Evolutionary conservation across 768 basidiomycete species (phyloP).

Genomic region (Kwoniella dendrophila): DNA sequence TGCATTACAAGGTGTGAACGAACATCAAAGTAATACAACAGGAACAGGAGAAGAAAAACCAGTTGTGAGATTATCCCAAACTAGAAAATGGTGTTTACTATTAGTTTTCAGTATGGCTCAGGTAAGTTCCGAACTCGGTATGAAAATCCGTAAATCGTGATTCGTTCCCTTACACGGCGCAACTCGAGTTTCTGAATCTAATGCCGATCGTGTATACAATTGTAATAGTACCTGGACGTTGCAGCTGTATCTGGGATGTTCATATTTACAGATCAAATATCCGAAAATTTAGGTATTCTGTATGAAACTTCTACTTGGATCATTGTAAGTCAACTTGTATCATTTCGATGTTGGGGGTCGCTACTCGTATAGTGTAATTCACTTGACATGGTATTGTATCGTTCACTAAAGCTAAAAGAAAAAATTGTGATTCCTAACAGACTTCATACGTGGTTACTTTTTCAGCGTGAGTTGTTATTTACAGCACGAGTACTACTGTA

Average conservation of each 20-base stretch:
- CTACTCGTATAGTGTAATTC: no score
- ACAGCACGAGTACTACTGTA: neutral
- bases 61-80: constrained; percentile 2
- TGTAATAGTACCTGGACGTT: constrained; percentile 30
- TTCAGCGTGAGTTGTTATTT: constrained; percentile 15
- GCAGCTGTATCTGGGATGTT: constrained; percentile 24
- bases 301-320: constrained; percentile 43
- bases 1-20: no score
- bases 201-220: neutral
- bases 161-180: no score
- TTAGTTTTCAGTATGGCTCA: constrained; percentile 18
- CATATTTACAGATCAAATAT: constrained; percentile 39
- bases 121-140: no score
- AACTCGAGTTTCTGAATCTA: no score
- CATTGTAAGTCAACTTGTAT: constrained; percentile 35
- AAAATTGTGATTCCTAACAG: constrained; percentile 1
- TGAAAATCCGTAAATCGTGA: no score
- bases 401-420: neutral
- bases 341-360: neutral
- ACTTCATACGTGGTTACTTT: constrained; percentile 45
- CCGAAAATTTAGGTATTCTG: constrained; percentile 35
- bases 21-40: neutral
- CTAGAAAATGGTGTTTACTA: constrained; percentile 16
- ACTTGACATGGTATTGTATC: neutral
- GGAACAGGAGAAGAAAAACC: neutral